Evolutionary conservation across 2,329 filamentous ascomycete genomes (phyloP).

Genomic region (Dactylonectria estremocensis): DNA sequence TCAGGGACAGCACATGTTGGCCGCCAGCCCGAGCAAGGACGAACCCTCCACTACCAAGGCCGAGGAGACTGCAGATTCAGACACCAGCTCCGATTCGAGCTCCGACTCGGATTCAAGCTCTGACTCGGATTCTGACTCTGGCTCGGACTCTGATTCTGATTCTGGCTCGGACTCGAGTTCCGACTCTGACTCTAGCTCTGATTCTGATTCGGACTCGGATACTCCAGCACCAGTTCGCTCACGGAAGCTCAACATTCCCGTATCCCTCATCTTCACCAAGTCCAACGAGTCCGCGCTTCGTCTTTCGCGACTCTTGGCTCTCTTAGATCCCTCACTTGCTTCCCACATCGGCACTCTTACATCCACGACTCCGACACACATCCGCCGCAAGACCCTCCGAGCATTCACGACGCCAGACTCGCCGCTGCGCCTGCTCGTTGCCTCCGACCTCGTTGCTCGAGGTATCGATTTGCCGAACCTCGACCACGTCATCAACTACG

Average conservation of each 20-base stretch:
- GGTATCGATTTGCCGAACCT: conserved; percentile 88
- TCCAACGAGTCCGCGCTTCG: conserved; percentile 92
- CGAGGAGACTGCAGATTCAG: conserved; percentile 56
- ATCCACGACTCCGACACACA: conserved; percentile 82
- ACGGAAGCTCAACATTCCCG: conserved; percentile 53
- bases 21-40: conserved; percentile 33
- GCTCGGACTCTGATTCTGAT: conserved; percentile 54
- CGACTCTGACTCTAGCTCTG: conserved; percentile 45
- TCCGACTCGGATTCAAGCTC: conserved; percentile 50
- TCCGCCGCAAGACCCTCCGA: conserved; percentile 76
- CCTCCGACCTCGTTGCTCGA: conserved; percentile 93
- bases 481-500: conserved; percentile 93
- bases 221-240: conserved; percentile 27
- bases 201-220: conserved; percentile 52
- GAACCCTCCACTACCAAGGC: conserved; percentile 31
- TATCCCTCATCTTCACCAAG: conserved; percentile 87
- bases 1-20: conserved; percentile 65
- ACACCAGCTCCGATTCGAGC: conserved; percentile 44
- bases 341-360: conserved; percentile 78
- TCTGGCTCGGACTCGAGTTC: conserved; percentile 53
- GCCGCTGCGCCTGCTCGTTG: conserved; percentile 82
- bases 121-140: conserved; percentile 50
- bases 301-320: conserved; percentile 82
- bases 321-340: conserved; percentile 74
- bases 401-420: conserved; percentile 78